Conservation (phyloP, 1,139 yeast species). For the Spencermartinsiella ligniputridi region DNA sequence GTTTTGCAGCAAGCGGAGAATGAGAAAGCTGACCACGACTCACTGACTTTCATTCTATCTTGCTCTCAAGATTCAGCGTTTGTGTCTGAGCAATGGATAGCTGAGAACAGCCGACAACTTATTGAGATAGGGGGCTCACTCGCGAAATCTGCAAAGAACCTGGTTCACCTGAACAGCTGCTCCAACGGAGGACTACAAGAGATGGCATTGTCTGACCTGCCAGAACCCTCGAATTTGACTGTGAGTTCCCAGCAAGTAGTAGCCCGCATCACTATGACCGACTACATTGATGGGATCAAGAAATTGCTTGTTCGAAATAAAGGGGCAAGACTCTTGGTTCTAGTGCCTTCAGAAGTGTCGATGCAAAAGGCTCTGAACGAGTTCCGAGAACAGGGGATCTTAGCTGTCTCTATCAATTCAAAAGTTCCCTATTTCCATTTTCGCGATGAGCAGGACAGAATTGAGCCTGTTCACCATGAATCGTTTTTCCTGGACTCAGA, state of each 20-base stretch:
- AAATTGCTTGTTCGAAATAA: not conserved
- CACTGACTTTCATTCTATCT: not conserved
- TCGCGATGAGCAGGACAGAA: not conserved
- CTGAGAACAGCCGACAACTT: not conserved
- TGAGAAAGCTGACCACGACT: not conserved
- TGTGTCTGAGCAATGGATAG: not conserved
- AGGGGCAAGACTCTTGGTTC: too few relatives aligned
- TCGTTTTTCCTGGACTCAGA: not conserved
- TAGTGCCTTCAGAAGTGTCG: constrained; percentile 2
- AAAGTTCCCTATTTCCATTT: not conserved
- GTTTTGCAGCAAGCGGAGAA: constrained; percentile 7
- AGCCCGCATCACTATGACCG: too few relatives aligned
- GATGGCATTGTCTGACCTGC: too few relatives aligned
- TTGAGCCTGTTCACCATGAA: not conserved
- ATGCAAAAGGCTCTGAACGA: not conserved
- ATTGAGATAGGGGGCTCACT: not conserved
- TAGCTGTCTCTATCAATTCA: not conserved
- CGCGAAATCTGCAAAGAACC: not conserved
- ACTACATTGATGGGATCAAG: not conserved
- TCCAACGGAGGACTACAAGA: too few relatives aligned
- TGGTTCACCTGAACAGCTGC: not conserved
- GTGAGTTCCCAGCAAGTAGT: too few relatives aligned
- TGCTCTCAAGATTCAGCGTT: not conserved
- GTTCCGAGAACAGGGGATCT: constrained; percentile 1
- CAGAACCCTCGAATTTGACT: too few relatives aligned